Conservation (phyloP, 371 early-diverging fungal species). For the Apophysomyces elegans region DNA sequence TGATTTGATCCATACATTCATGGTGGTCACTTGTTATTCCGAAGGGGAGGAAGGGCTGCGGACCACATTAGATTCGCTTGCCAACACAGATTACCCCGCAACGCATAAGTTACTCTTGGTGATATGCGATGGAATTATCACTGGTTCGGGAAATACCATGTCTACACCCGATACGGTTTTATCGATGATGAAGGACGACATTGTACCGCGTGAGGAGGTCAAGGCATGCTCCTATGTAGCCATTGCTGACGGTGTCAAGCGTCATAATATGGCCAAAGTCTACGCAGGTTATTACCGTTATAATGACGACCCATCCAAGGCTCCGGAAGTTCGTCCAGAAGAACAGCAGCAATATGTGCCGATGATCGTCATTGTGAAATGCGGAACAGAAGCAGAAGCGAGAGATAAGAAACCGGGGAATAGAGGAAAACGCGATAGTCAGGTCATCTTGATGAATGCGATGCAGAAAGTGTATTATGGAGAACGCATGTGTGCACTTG, state of each 20-base stretch:
- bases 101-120: slow-evolving; percentile 85
- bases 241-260: slow-evolving; percentile 84
- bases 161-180: slow-evolving; percentile 75
- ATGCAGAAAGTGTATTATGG: slow-evolving; percentile 89
- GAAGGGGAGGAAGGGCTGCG: slow-evolving; percentile 85
- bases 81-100: slow-evolving; percentile 80
- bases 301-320: slow-evolving; percentile 41
- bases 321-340: slow-evolving; percentile 41
- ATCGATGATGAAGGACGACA: slow-evolving; percentile 76
- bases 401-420: slow-evolving; percentile 56
- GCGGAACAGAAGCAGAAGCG: slow-evolving; percentile 74
- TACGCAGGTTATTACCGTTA: slow-evolving; percentile 81
- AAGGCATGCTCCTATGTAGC: slow-evolving; percentile 80
- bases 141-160: slow-evolving; percentile 69
- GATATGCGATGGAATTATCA: slow-evolving; percentile 81
- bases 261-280: slow-evolving; percentile 90
- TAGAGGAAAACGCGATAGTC: slow-evolving; percentile 65
- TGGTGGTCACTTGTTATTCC: slow-evolving; percentile 82
- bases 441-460: slow-evolving; percentile 89
- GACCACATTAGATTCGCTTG: slow-evolving; percentile 88
- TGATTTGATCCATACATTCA: slow-evolving; percentile 51
- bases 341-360: slow-evolving; percentile 53
- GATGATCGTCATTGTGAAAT: slow-evolving; percentile 83
- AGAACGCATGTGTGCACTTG: slow-evolving; percentile 94
- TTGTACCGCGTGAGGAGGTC: slow-evolving; percentile 59